Percentiles rank a stretch among this genome's conserved stretches.
phyloP scores from a whole-genome alignment of 2,329 filamentous ascomycete genomes.

The Beauveria rudraprayagi region DNA sequence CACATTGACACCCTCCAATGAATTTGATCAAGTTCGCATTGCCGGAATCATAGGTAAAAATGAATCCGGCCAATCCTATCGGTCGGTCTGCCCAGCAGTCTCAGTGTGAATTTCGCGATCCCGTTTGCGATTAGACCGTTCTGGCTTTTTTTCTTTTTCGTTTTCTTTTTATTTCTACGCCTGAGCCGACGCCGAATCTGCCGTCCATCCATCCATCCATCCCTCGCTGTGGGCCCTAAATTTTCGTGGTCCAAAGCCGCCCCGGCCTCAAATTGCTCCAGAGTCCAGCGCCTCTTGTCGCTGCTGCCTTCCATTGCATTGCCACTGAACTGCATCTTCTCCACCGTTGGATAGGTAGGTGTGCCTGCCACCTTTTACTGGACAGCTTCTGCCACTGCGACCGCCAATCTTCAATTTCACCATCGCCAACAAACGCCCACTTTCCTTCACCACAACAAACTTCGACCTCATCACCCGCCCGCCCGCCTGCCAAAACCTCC shows the following conservation, averaged over 20 bases:
- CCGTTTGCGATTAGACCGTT: neutral
- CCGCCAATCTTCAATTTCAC: slow-evolving; percentile 4
- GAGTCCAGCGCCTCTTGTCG: neutral
- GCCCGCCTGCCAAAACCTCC: neutral
- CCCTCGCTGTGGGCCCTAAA: slow-evolving; percentile 1
- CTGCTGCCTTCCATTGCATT: neutral
- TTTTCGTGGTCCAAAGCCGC: slow-evolving; percentile 2
- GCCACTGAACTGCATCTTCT: neutral
- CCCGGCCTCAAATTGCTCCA: neutral
- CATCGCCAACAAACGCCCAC: slow-evolving; percentile 10
- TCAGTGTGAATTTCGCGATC: neutral
- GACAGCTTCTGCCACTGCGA: neutral
- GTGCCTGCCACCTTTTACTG: neutral
- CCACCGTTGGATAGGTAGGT: neutral
- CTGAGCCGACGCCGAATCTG: neutral
- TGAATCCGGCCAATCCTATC: no score
- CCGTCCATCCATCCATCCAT: neutral
- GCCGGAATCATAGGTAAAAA: no score
- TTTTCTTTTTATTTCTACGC: neutral
- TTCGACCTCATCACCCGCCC: neutral
- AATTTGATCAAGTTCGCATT: neutral
- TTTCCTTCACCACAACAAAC: slow-evolving; percentile 9
- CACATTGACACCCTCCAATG: neutral
- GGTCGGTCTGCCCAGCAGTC: no score
- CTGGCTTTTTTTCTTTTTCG: neutral